These are phyloP conservation scores for Porpolomopsis calyptriformis DNA, from an alignment of 768 basidiomycete species.

Conservation along the genomic window DNA sequence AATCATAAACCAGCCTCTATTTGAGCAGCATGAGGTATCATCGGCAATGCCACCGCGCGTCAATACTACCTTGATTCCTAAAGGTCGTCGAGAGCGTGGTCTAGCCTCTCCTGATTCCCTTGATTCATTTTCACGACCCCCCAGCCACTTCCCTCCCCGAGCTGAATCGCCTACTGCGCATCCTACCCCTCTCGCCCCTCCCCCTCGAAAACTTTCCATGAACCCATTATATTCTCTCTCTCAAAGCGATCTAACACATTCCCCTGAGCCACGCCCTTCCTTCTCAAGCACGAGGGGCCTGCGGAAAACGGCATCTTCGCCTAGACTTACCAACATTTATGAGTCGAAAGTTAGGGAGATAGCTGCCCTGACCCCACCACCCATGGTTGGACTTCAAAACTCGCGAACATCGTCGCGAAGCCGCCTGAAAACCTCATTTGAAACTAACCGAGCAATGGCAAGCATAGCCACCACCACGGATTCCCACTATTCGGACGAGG, in stretches of 20 bases:
- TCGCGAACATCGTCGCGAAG: constrained; percentile 8
- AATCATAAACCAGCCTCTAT: constrained; percentile 29
- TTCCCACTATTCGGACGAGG: constrained; percentile 31
- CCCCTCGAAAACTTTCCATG: constrained; percentile 45
- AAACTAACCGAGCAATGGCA: constrained; percentile 12
- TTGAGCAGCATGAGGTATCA: constrained; percentile 11
- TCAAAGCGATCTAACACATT: constrained; percentile 38
- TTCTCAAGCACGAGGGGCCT: constrained; percentile 18
- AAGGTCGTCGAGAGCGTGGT: not conserved
- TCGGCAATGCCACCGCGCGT: constrained; percentile 5
- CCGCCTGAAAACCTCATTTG: constrained; percentile 17
- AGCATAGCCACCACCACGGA: constrained; percentile 18
- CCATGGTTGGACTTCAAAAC: constrained; percentile 20
- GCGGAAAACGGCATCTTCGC: constrained; percentile 45
- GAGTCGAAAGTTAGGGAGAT: constrained; percentile 21
- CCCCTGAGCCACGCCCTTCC: constrained; percentile 8
- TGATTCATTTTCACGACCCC: constrained; percentile 23
- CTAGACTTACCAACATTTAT: constrained; percentile 37
- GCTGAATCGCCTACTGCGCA: constrained; percentile 56
- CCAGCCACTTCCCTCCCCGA: constrained; percentile 41
- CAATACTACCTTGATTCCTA: not conserved
- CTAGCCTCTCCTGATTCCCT: constrained; percentile 1
- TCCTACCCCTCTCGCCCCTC: constrained; percentile 53
- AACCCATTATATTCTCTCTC: constrained; percentile 46
- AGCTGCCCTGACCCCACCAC: constrained; percentile 36